A percentile compares a stretch with the other conserved stretches of the same genome.
Conservation (phyloP, 306 rosid species). For the Fagus sylvatica region DNA sequence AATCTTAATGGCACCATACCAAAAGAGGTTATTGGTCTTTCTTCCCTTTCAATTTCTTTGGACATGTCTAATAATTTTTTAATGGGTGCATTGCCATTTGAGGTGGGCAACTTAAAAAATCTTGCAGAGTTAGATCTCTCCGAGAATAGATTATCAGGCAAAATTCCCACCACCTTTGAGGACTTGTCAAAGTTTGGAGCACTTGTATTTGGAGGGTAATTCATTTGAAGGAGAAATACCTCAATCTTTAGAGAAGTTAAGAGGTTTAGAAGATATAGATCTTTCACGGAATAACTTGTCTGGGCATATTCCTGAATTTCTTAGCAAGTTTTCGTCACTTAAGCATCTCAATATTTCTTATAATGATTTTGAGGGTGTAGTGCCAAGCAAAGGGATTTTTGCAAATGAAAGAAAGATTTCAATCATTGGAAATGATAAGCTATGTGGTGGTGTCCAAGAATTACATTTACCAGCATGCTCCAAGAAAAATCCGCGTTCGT, state of each 20-base stretch:
- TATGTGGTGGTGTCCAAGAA: slow-evolving; percentile 40
- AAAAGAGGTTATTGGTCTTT: slow-evolving; percentile 27
- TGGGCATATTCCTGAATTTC: slow-evolving; percentile 39
- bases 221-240: slow-evolving; percentile 39
- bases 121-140: slow-evolving; percentile 31
- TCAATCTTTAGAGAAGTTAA: slow-evolving; percentile 23
- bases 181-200: slow-evolving; percentile 27
- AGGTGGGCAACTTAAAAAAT: slow-evolving; percentile 29
- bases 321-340: slow-evolving; percentile 22
- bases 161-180: slow-evolving; percentile 39
- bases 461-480: slow-evolving; percentile 34
- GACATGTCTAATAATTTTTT: slow-evolving; percentile 36
- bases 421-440: slow-evolving; percentile 27
- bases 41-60: slow-evolving; percentile 40
- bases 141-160: slow-evolving; percentile 32
- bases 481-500: neutral
- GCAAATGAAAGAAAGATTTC: slow-evolving; percentile 26
- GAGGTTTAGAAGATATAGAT: slow-evolving; percentile 37
- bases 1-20: slow-evolving; percentile 43
- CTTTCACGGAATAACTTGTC: slow-evolving; percentile 39
- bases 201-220: slow-evolving; percentile 38
- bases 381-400: slow-evolving; percentile 35
- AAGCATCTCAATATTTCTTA: slow-evolving; percentile 33
- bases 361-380: slow-evolving; percentile 41
- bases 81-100: slow-evolving; percentile 36